Percentiles rank a stretch among this genome's conserved stretches.
Conservation (phyloP, 2,329 filamentous ascomycete species). For the Trichoderma oligosporum region DNA sequence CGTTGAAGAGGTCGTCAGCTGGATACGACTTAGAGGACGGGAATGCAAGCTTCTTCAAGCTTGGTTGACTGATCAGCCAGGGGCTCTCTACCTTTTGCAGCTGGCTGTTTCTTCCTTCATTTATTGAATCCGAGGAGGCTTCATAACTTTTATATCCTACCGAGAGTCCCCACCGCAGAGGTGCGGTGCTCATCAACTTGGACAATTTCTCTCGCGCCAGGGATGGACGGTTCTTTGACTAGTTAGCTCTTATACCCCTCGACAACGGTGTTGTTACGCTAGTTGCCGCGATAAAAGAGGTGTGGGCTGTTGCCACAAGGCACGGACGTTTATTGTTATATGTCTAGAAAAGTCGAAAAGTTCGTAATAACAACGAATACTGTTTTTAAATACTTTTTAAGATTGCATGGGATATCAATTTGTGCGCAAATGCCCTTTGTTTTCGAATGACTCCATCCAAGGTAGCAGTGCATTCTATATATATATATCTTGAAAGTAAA, state of each 20-base stretch:
- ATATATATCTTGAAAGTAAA: too few relatives aligned
- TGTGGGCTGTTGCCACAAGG: constrained; percentile 3
- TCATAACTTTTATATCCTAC: not conserved
- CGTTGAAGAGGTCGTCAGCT: not conserved
- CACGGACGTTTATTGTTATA: not conserved
- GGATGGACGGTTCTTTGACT: not conserved
- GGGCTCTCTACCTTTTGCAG: not conserved
- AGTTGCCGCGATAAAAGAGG: not conserved
- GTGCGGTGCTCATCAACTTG: not conserved
- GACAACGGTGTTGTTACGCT: not conserved
- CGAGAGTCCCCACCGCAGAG: not conserved
- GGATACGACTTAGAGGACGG: not conserved
- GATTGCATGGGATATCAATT: too few relatives aligned
- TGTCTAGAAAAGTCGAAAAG: not conserved
- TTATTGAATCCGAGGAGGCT: not conserved
- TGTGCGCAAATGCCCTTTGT: too few relatives aligned
- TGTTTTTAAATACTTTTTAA: too few relatives aligned
- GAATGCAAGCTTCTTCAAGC: not conserved
- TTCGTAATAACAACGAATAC: not conserved
- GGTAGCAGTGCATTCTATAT: too few relatives aligned
- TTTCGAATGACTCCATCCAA: too few relatives aligned
- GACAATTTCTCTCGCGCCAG: not conserved
- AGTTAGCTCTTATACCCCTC: not conserved
- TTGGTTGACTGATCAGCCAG: not conserved
- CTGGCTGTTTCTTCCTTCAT: not conserved